Evolutionary conservation across 2,329 filamentous ascomycete genomes (phyloP).

Genomic region (Coniochaeta sp.): DNA sequence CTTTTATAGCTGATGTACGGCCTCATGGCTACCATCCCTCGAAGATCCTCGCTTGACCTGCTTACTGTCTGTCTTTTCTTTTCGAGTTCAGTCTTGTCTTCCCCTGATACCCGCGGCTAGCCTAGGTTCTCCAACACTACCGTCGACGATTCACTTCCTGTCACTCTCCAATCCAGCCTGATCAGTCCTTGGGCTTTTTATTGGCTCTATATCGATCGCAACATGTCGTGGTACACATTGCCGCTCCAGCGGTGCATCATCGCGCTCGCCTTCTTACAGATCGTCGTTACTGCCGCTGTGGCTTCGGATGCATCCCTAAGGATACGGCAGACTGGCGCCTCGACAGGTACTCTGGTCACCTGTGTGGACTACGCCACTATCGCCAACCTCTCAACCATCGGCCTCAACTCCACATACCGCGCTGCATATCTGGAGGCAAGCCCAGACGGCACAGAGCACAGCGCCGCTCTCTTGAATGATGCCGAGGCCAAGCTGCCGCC

Average conservation of each 20-base stretch:
- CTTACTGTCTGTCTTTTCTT: neutral
- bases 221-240: neutral
- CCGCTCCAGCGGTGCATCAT: neutral
- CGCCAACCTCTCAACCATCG: constrained; percentile 39
- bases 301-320: neutral
- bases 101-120: neutral
- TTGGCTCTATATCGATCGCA: neutral
- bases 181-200: neutral
- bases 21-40: neutral
- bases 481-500: constrained; percentile 26
- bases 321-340: neutral
- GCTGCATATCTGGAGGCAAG: constrained; percentile 35
- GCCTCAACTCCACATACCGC: constrained; percentile 35
- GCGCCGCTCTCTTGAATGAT: constrained; percentile 31
- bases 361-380: constrained; percentile 35
- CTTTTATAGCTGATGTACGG: neutral
- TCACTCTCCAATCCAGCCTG: neutral
- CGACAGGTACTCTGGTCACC: neutral
- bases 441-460: constrained; percentile 28
- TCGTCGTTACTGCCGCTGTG: neutral
- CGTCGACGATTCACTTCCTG: neutral
- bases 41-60: neutral
- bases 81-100: neutral
- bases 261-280: neutral
- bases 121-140: neutral